phyloP scores from a whole-genome alignment of 495 filamentous ascomycete species.

The Penicillium cosmopolitanum region DNA sequence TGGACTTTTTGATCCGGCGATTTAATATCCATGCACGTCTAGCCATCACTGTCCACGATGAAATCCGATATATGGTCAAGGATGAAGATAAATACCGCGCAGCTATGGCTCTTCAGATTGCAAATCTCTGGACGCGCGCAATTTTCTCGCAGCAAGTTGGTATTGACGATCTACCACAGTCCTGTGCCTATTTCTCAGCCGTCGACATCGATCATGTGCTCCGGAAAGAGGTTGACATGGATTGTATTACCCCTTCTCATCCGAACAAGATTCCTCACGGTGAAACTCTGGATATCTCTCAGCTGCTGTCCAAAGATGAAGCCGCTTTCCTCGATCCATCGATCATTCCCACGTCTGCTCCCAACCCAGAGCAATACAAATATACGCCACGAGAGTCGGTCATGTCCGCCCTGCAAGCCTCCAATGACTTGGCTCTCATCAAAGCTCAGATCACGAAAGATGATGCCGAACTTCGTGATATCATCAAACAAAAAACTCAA shows the following conservation, averaged over 20 bases:
- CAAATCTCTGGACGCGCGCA: conserved; percentile 95
- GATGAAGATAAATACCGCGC: conserved; percentile 84
- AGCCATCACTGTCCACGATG: conserved; percentile 95
- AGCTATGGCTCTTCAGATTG: conserved; percentile 89
- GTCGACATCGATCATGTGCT: conserved; percentile 93
- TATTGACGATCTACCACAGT: conserved; percentile 91
- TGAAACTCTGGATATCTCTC: conserved; percentile 78
- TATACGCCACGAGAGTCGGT: conserved; percentile 78
- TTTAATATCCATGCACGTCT: conserved; percentile 84
- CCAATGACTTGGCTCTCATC: conserved; percentile 66
- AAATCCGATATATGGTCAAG: conserved; percentile 91
- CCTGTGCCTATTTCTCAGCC: conserved; percentile 92
- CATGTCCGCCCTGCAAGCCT: conserved; percentile 66
- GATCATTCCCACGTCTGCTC: conserved; percentile 57
- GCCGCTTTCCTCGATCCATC: conserved; percentile 65
- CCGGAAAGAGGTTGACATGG: conserved; percentile 97
- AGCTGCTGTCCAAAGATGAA: conserved; percentile 71
- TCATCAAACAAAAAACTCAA: conserved; percentile 61
- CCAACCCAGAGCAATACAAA: conserved; percentile 55
- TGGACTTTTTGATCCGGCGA: conserved; percentile 90
- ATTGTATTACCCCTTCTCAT: conserved; percentile 91
- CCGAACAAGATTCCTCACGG: conserved; percentile 77
- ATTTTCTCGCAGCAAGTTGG: conserved; percentile 98
- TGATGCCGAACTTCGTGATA: conserved; percentile 72
- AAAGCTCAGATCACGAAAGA: conserved; percentile 81